These are phyloP conservation scores for Ammopiptanthus mongolicus DNA, from an alignment of 306 rosid species.

Conservation along the genomic window DNA sequence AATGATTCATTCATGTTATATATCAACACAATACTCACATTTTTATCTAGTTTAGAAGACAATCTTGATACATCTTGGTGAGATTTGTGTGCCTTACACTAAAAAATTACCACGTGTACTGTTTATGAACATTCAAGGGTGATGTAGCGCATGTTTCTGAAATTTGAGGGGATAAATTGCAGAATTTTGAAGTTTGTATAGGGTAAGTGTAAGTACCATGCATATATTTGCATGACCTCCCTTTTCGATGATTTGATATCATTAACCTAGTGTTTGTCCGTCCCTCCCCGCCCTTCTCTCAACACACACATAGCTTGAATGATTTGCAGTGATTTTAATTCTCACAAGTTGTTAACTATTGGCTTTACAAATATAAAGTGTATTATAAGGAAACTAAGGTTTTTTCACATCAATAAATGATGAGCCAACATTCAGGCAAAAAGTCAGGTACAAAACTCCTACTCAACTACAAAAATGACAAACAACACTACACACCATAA, in stretches of 20 bases:
- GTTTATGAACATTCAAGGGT: background rate
- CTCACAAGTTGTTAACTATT: constrained; percentile 1
- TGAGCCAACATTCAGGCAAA: background rate
- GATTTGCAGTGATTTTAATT: background rate
- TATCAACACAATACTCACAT: background rate
- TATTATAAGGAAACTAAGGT: background rate
- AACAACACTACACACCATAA: background rate
- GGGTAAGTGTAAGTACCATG: background rate
- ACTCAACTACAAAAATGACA: background rate
- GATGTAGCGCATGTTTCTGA: background rate
- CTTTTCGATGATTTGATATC: background rate
- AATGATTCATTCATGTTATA: background rate
- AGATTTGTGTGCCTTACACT: background rate
- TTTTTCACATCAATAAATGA: background rate
- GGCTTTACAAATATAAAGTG: background rate
- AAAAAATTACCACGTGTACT: background rate
- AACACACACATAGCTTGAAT: background rate
- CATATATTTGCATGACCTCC: background rate
- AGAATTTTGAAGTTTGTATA: background rate
- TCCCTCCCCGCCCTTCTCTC: background rate
- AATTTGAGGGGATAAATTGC: background rate
- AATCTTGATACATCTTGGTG: background rate
- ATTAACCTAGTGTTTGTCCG: background rate
- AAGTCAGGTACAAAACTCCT: background rate
- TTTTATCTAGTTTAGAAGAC: background rate